Evolutionary conservation across 2,329 filamentous ascomycete species (phyloP).

Genomic region (Alternaria gaisen): DNA sequence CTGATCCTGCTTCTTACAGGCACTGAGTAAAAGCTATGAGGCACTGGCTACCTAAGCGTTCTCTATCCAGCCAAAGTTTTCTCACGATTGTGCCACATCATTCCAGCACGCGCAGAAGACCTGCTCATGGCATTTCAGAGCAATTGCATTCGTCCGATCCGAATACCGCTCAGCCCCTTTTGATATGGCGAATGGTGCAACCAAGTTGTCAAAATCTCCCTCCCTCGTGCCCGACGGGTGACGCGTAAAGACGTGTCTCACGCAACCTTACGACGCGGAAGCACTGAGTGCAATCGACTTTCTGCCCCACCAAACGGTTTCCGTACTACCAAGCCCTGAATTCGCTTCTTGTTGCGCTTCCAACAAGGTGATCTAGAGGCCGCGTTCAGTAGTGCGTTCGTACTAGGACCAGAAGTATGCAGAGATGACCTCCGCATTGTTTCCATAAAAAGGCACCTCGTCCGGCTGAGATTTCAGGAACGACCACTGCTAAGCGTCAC

Average conservation of each 20-base stretch:
- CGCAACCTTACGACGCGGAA: conserved; percentile 5
- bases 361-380: background rate
- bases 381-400: background rate
- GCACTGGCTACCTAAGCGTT: background rate
- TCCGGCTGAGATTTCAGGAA: conserved; percentile 17
- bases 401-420: conserved; percentile 5
- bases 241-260: conserved; percentile 10
- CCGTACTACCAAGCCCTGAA: background rate
- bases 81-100: conserved; percentile 9
- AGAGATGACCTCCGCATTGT: conserved; percentile 9
- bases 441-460: conserved; percentile 11
- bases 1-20: background rate
- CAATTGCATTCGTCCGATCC: conserved; percentile 7
- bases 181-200: conserved; percentile 25
- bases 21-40: background rate
- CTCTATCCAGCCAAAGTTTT: background rate
- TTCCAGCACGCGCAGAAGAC: conserved; percentile 4
- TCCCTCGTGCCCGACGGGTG: conserved; percentile 19
- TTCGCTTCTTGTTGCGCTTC: conserved; percentile 1
- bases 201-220: conserved; percentile 38
- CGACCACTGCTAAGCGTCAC: conserved; percentile 18
- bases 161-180: background rate
- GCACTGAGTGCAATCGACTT: conserved; percentile 6
- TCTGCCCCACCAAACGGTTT: background rate
- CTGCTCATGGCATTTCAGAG: conserved; percentile 3